Evolutionary conservation across 805 yeast species (phyloP), one percentile per base, ranked within the genome.

Genomic region (Schwanniomyces pseudopolymorphus): DNA sequence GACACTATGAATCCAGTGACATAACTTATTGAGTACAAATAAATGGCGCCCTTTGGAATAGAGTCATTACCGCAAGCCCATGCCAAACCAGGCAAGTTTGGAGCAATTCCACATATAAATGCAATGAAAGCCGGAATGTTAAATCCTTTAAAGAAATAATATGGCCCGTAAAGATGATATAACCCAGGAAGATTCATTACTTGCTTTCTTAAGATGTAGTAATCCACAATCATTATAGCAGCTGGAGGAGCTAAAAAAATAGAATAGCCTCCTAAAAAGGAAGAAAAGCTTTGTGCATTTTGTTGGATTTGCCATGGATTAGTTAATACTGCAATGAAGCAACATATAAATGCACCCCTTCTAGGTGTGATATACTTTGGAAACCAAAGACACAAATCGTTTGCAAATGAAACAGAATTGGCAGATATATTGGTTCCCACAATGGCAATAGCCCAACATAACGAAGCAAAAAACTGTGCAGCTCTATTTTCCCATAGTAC

Each of bases 401-500:
- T 51, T 20, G 54, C 54, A 24, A 50, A 52, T 27, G 52, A 43
- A 13, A 49, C 47, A 26, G 47, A 47, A 36, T 51, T 51, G 11
- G 51, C 53, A 37, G 49, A 42, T 14, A 51, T 40, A 31, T 49
- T 51, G 19, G 49, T 49, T 49, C 53, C 55, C 3, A 51, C 45
- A 24, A 44, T 47, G 7, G 48, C 55, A 35, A 51, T 42, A 38
- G 41, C 38, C 53, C 53, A 51, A 28, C 48, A 44, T 25, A 51
- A 46, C 13, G 43, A 55, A 40, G 44, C 52, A 54, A 48, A 21
- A 53, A 50, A 46, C 5, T 49, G 38, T 10, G 57, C 59, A 25
- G 56, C 56, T 46, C 59, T 56, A 20, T 19, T 19, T 43, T 58
- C 61, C 53, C 74, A 66, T 10, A 65, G 51, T 3, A 57, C 59